Base-by-base conservation (phyloP, 140 eudicot genomes). In the Oenanthe javanica region DNA sequence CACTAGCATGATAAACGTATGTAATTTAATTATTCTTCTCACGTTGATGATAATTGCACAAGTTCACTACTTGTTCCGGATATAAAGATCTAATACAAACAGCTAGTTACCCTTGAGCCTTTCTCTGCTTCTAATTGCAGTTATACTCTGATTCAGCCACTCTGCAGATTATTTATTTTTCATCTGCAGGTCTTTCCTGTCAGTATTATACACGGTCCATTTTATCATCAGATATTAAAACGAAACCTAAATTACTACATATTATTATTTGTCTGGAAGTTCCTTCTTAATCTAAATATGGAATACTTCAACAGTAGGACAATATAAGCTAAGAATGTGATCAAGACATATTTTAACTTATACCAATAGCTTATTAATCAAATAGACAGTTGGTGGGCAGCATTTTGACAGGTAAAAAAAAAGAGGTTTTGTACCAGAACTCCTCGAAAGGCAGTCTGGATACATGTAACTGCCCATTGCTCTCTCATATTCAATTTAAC, bases 381-480 rank as follows among this genome's bases (percentile, higher is more conserved):
- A 45, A 67, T 21, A 52, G 78, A 82, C 52, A 54, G 47, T 36
- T n/a, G 61, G 46, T 55, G 52, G 54, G 5, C 50, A 64, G 57
- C 27, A 38, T 48, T 63, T 50, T 36, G 48, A 36, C 52, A 77
- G 50, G 49, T 70, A 38, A 77, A 71, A 82, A 31, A 75, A 61
- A 4, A 19, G n/a, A 64, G 36, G 67, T 48, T 75, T 21, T 19
- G 72, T 95, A 95, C 99, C 99, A 95, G 85, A 88, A 92, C 88
- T 84, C 99, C 99, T 67, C 99, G 88, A 80, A 95, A 95, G 72
- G 97, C 96, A 67, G 97, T 95, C 85, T 95, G 99, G 46, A 95
- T 95, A 80, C 81, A 84, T 64, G 81, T 95, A 36, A 95, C 99
- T 21, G 99, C 97, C 97, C 92, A 85, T 79, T 90, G 93, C 87